Evolutionary conservation across 176 grass and related monocot genomes (phyloP), one percentile per base, ranked within the genome.

Genomic region (Coix lacrymajobi): DNA sequence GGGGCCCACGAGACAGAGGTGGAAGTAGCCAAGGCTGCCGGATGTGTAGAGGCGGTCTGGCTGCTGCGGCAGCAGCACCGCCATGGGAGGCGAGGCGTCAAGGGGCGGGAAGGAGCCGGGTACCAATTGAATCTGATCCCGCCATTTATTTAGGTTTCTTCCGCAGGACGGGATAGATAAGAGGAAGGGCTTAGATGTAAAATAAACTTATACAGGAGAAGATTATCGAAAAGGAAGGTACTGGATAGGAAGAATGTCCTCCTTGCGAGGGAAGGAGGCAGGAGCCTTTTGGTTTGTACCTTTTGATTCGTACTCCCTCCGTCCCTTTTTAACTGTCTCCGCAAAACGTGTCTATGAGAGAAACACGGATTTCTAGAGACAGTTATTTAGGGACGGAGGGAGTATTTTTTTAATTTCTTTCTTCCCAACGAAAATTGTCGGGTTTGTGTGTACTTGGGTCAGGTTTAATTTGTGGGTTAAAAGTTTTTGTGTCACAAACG

Each of bases 21-120:
- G 79, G 75, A 88, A 81, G 85, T 87, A 94, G 33, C 87, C 92
- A 9, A 94, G 75, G 28, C 48, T 6, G 66, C 73, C 37, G 19
- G 79, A 38, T 3, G 66, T 71, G 67, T 44, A 85, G 46, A 45
- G 73, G 44, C 34, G 41, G 9, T 61, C 41, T 6, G 52, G 72
- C 7, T 34, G 43, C 25, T 32, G 40, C 12, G 78, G 65, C 44
- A 26, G 25, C 63, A 45, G 20, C 77, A 45, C 36, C 69, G 78
- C 72, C 83, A 82, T 86, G 56, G 76, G 61, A 58, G 64, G 43
- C 25, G 46, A 60, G 70, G 62, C 37, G 62, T 26, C 60, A 36
- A 14, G 25, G 66, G 77, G 87, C 82, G 82, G 56, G 88, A 85
- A 77, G 43, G 3, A 17, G 40, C 41, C 69, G 26, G 14, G 69